Evolutionary conservation across 495 filamentous ascomycete species (phyloP), one percentile per base, ranked within the genome.

Genomic region (Neurospora sp.): DNA sequence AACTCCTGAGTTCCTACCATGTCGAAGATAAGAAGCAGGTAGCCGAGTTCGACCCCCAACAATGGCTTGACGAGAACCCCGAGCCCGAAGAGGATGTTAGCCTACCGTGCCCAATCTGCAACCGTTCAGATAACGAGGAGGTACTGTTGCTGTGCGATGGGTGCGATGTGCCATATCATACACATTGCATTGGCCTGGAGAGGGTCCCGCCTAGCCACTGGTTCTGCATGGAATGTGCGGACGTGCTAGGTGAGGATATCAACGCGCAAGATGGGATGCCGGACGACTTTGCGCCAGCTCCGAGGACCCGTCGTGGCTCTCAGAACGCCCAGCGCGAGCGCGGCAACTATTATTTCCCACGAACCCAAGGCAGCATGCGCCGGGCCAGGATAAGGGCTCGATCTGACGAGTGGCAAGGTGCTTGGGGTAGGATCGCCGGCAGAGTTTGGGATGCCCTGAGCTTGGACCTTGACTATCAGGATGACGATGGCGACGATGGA

Each of bases 1-100:
- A 85, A 69, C 86, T 90, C 8, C 75, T 90, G n/a, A 93, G 92
- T n/a, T 90, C 91, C 37, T 97, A 97, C 79, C 82, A 86, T 39
- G 94, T 99, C 72, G 86, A 94, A 79, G 92, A 97, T 79, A 94
- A 93, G 81, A 91, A 92, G 74, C 96, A 99, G 82, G 90, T 93
- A 27, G 90, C 91, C 69, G 95, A 97, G 41, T 89, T 96, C 78
- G 95, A 98, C 77, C 90, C 91, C 11, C 89, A 88, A 69, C 91
- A 92, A 84, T 87, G 93, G 79, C 83, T 92, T 44, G 92, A 93
- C 70, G 89, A 91, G 41, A 90, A 93, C 72, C 85, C 87, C 35
- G 91, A 94, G 40, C 90, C 91, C 53, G 88, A 91, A 69, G 84
- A 90, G 69, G 77, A 84, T 61, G 87, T 89, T 71, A 82, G 81